phyloP scores from a whole-genome alignment of 306 rosid species.

The Canavalia gladiata region DNA sequence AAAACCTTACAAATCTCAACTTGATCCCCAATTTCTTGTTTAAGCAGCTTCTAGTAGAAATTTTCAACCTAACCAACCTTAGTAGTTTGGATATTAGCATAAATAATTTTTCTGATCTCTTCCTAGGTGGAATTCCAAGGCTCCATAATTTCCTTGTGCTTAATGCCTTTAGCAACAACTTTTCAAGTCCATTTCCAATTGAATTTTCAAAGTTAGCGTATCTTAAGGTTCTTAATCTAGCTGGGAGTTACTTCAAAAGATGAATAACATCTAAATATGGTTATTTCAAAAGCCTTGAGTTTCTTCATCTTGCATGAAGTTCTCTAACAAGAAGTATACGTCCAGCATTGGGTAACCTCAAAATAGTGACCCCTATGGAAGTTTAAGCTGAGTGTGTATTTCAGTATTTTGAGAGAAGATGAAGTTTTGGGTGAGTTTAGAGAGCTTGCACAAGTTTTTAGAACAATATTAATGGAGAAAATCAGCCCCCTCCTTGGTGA shows the following conservation, averaged over 20 bases:
- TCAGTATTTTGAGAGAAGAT: too few relatives aligned
- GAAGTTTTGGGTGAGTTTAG: too few relatives aligned
- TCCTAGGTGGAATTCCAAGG: constrained; percentile 67
- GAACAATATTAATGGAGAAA: too few relatives aligned
- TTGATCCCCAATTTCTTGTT: constrained; percentile 78
- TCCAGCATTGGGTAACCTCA: constrained; percentile 79
- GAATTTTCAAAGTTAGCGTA: constrained; percentile 66
- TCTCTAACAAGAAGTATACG: constrained; percentile 78
- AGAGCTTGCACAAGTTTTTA: too few relatives aligned
- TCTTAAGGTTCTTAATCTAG: constrained; percentile 78
- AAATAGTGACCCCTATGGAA: constrained; percentile 87
- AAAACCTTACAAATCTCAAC: constrained; percentile 73
- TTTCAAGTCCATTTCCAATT: constrained; percentile 75
- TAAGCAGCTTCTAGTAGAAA: constrained; percentile 68
- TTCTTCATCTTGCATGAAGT: constrained; percentile 88
- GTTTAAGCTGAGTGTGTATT: too few relatives aligned
- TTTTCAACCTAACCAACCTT: constrained; percentile 76
- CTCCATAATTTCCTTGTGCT: constrained; percentile 63
- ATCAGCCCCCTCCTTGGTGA: too few relatives aligned
- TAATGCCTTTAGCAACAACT: constrained; percentile 93
- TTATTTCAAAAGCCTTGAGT: constrained; percentile 77
- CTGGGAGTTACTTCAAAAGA: constrained; percentile 91
- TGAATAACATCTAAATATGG: constrained; percentile 88
- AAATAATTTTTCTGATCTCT: constrained; percentile 87
- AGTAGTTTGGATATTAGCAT: constrained; percentile 78